These are phyloP conservation scores for Babesia sp. DNA, from an alignment of 169 alveolate genomes.

Conservation along the genomic window DNA sequence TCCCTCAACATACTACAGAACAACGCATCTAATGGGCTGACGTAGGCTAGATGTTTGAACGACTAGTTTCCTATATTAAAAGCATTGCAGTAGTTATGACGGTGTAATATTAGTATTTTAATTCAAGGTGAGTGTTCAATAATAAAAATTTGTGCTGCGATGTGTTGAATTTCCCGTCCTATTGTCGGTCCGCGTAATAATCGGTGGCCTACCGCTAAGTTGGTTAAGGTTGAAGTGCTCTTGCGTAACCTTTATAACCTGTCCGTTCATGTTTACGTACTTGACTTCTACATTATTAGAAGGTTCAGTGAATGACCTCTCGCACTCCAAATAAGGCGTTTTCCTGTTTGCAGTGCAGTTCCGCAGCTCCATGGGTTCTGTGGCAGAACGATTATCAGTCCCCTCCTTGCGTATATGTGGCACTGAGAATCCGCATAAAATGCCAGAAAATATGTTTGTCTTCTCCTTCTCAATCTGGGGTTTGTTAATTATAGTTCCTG, in stretches of 20 bases:
- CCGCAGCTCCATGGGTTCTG: conserved; percentile 3
- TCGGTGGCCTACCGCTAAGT: neutral
- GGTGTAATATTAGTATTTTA: too few species aligned
- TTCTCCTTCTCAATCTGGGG: too few species aligned
- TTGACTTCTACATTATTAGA: conserved; percentile 9
- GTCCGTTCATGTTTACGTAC: conserved; percentile 29
- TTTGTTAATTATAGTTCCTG: neutral
- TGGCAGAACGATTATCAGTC: neutral
- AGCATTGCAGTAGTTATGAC: too few species aligned
- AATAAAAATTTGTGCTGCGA: too few species aligned
- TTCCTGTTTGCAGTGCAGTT: neutral
- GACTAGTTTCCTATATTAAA: too few species aligned
- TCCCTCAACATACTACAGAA: neutral
- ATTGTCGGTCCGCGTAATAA: neutral
- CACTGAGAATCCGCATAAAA: neutral
- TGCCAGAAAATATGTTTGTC: neutral
- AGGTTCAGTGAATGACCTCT: neutral
- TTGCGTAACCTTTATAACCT: conserved; percentile 23
- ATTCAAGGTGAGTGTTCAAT: too few species aligned
- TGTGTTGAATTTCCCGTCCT: too few species aligned
- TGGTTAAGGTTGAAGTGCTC: conserved; percentile 12
- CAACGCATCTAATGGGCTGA: neutral
- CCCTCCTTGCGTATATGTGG: neutral
- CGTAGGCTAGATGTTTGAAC: too few species aligned
- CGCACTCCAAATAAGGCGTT: neutral